Percentiles rank a stretch among this genome's conserved stretches.
phyloP scores from a whole-genome alignment of 305 asterid genomes.

The Fraxinus greggii region DNA sequence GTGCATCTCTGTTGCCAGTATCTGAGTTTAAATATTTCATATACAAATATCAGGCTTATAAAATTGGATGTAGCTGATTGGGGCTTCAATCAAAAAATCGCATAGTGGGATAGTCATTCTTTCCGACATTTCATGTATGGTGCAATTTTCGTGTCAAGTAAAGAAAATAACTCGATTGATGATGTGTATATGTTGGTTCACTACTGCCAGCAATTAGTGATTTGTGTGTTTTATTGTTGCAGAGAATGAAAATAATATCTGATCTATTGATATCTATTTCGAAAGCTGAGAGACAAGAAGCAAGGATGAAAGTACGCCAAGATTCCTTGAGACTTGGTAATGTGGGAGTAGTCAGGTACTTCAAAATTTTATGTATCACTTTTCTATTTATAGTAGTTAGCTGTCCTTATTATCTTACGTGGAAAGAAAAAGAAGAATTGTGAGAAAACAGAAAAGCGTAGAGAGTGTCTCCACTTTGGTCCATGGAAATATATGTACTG shows the following conservation, averaged over 20 bases:
- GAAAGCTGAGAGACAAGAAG: conserved; percentile 95
- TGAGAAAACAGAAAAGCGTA: background rate
- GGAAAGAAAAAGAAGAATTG: background rate
- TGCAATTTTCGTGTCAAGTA: background rate
- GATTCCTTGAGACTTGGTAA: conserved; percentile 93
- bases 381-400: background rate
- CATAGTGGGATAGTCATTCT: background rate
- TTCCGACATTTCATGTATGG: background rate
- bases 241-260: conserved; percentile 83
- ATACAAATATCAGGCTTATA: background rate
- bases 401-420: background rate
- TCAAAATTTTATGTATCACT: background rate
- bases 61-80: background rate
- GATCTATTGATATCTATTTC: conserved; percentile 86
- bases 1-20: conserved; percentile 1
- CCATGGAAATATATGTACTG: background rate
- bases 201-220: conserved; percentile 17
- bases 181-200: conserved; percentile 23
- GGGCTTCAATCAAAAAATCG: background rate
- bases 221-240: conserved; percentile 36
- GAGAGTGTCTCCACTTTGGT: background rate
- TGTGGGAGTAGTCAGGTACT: conserved; percentile 86
- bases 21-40: background rate
- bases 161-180: background rate
- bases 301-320: conserved; percentile 88